These are phyloP conservation scores for Xylariaceae sp. DNA, from an alignment of 2,329 filamentous ascomycete genomes.

Conservation along the genomic window DNA sequence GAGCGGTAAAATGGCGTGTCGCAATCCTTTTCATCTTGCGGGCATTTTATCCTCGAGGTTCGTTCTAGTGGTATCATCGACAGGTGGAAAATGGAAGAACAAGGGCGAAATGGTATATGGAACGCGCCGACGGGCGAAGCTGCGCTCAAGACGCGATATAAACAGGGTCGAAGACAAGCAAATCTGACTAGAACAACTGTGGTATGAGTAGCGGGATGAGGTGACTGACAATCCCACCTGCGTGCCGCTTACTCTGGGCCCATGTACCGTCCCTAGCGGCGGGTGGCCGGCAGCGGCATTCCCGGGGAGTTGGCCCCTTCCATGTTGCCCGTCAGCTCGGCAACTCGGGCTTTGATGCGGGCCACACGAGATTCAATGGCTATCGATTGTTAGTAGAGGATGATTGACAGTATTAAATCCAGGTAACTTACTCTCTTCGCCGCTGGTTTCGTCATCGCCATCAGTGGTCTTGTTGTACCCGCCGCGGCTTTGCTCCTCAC, in stretches of 20 bases:
- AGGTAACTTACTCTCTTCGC: conserved; percentile 57
- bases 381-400: conserved; percentile 38
- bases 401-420: not conserved
- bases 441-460: conserved; percentile 83
- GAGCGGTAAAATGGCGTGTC: conserved; percentile 22
- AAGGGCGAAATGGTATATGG: conserved; percentile 24
- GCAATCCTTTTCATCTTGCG: conserved; percentile 23
- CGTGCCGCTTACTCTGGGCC: conserved; percentile 22
- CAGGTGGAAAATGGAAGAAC: conserved; percentile 21
- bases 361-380: conserved; percentile 95
- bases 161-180: conserved; percentile 11
- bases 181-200: conserved; percentile 5
- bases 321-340: conserved; percentile 85
- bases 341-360: conserved; percentile 94
- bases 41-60: conserved; percentile 21
- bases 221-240: conserved; percentile 7
- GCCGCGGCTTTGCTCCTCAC: conserved; percentile 60
- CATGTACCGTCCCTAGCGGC: conserved; percentile 34
- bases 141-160: conserved; percentile 10
- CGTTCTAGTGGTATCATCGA: conserved; percentile 37
- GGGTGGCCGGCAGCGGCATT: conserved; percentile 32
- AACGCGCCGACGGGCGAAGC: conserved; percentile 13
- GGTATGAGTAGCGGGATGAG: not conserved
- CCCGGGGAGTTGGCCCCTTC: conserved; percentile 46
- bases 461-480: conserved; percentile 55